These are phyloP conservation scores for Trichophyton mentagrophytes DNA, from an alignment of 2,329 filamentous ascomycete species.

Conservation along the genomic window DNA sequence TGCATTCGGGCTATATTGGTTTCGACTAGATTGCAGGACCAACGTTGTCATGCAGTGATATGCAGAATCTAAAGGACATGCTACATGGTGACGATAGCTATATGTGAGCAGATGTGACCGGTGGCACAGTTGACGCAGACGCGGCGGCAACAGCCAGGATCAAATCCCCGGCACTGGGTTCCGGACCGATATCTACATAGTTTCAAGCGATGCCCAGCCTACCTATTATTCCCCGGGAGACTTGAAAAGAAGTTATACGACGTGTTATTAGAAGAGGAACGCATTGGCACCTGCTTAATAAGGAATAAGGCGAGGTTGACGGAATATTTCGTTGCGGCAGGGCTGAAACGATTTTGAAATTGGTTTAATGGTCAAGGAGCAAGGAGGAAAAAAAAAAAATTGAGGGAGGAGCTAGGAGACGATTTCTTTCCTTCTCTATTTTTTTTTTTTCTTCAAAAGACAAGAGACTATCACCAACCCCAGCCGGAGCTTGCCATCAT, in stretches of 20 bases:
- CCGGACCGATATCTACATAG: not conserved
- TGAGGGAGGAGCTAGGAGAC: not conserved
- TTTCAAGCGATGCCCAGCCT: not conserved
- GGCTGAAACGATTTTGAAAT: not conserved
- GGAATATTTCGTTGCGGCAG: not conserved
- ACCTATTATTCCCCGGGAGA: not conserved
- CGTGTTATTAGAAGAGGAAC: not conserved
- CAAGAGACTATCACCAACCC: not conserved
- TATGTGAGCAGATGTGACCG: not conserved
- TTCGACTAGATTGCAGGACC: not conserved
- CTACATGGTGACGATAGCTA: not conserved
- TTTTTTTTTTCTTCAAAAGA: not conserved
- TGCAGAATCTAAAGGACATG: not conserved
- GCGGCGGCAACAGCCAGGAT: not conserved
- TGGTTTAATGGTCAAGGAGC: not conserved
- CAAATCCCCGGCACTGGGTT: not conserved
- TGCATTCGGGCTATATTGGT: not conserved
- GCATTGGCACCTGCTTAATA: not conserved
- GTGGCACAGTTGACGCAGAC: not conserved
- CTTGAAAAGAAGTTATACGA: not conserved
- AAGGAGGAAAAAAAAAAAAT: not conserved
- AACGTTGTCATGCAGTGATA: not conserved
- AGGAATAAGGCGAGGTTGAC: not conserved
- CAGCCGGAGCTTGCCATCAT: not conserved
- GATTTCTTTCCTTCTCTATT: not conserved